Evolutionary conservation across 2,329 filamentous ascomycete genomes (phyloP), one percentile per base, ranked within the genome.

Genomic region (Canariomyces notabilis): DNA sequence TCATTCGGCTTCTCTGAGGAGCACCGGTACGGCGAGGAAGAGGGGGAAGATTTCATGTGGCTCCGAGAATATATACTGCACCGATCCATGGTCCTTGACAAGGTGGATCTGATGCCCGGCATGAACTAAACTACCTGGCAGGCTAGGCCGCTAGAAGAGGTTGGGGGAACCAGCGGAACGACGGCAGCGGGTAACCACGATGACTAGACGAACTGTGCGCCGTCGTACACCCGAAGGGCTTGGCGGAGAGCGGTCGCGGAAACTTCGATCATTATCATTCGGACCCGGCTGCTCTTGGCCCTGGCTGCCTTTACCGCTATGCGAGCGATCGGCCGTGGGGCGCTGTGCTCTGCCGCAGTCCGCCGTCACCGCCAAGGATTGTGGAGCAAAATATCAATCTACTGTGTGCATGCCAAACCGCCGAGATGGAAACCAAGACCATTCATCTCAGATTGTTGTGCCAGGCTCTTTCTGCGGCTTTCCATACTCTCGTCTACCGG

Each of bases 1-100:
- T 85, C 88, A 0, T 98, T 93, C 88, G 93, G 93, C 0, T 98
- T 96, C 68, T 84, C 85, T 59, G 87, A 95, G 63, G 67, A 73
- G 21, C 83, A 79, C 71, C 82, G 83, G 62, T 79, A 87, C 61
- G 93, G 93, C 1, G 89, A 96, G 62, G 93, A 98, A 68, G 86
- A 89, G 55, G 91, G 93, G 0, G 76, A 82, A 43, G 91, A 96
- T 52, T 98, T 93, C 88, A 85, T 94, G 58, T 79, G 77, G 23
- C 71, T 98, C 53, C 80, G 83, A 56, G 87, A 96, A 68, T 93
- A 89, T 68, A 81, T 89, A 58, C 80, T 87, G 31, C 76, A 85
- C 60, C 83, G 86, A 61, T 85, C 87, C 21, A 96, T 97, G 91
- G 77, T 95, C 56, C 70, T 98, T 42, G 93, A 98, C 67, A 83